phyloP scores from a whole-genome alignment of 495 filamentous ascomycete genomes.

The Achaetomiella virescens region DNA sequence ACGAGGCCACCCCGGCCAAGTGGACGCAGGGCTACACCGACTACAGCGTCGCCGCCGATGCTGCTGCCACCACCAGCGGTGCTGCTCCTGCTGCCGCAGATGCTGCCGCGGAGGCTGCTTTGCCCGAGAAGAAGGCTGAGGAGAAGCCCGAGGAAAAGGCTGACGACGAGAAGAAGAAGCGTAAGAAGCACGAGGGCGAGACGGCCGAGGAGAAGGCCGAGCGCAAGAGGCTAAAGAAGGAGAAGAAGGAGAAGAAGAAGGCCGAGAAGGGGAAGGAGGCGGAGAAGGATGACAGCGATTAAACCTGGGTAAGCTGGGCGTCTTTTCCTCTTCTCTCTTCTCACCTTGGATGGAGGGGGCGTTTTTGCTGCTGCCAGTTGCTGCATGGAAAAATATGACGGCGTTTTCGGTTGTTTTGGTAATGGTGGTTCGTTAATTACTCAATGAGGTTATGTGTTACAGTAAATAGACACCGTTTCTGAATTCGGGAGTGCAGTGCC shows the following conservation, averaged over 20 bases:
- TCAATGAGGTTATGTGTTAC: not conserved
- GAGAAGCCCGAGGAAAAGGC: conserved; percentile 39
- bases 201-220: conserved; percentile 69
- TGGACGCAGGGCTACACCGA: conserved; percentile 91
- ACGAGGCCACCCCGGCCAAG: conserved; percentile 83
- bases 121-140: conserved; percentile 25
- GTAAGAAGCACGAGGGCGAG: conserved; percentile 77
- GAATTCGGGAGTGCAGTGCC: not conserved
- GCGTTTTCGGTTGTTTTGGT: conserved; percentile 10
- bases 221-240: conserved; percentile 67
- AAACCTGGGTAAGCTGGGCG: not conserved
- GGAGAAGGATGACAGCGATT: conserved; percentile 38
- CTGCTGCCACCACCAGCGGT: conserved; percentile 17
- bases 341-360: not conserved
- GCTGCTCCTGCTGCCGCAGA: conserved; percentile 33
- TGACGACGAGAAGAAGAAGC: conserved; percentile 55
- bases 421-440: conserved; percentile 3
- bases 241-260: conserved; percentile 60
- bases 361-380: conserved; percentile 4
- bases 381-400: conserved; percentile 9
- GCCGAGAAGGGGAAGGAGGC: conserved; percentile 48
- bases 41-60: conserved; percentile 50
- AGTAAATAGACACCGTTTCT: not conserved
- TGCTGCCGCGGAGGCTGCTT: conserved; percentile 19
- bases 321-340: conserved; percentile 5